Evolutionary conservation across 352 stramenopile genomes (phyloP).

Genomic region (Globisporangium paroecandrum): DNA sequence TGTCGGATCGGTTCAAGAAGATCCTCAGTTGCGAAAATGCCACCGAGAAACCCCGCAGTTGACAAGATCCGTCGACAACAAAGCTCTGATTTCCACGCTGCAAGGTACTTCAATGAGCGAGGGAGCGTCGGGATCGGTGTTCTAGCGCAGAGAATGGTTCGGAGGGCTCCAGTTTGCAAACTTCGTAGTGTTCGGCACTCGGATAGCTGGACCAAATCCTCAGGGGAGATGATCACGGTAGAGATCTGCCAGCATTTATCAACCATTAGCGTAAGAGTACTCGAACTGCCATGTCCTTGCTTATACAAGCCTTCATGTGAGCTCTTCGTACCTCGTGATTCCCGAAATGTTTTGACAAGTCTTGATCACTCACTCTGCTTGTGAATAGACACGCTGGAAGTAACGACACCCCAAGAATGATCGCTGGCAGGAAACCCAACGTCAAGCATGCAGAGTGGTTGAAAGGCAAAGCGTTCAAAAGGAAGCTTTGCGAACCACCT

Average conservation of each 20-base stretch:
- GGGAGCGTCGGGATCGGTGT: constrained; percentile 9
- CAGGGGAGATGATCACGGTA: constrained; percentile 4
- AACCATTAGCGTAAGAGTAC: neutral
- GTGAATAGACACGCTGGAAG: constrained; percentile 8
- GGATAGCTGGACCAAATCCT: constrained; percentile 4
- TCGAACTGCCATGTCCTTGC: neutral
- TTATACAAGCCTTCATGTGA: neutral
- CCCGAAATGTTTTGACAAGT: constrained; percentile 10
- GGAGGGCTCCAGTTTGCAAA: constrained; percentile 5
- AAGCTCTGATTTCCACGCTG: constrained; percentile 12
- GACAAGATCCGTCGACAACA: constrained; percentile 4
- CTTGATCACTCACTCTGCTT: neutral
- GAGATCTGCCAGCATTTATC: constrained; percentile 4
- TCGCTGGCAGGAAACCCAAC: constrained; percentile 7
- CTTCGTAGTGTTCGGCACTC: constrained; percentile 15
- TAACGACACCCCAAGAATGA: constrained; percentile 13
- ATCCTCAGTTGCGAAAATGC: constrained; percentile 11
- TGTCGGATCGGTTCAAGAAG: constrained; percentile 13
- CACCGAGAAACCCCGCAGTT: neutral
- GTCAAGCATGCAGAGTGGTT: constrained; percentile 11
- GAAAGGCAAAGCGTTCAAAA: constrained; percentile 16
- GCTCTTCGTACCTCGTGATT: constrained; percentile 4
- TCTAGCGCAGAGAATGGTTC: constrained; percentile 10
- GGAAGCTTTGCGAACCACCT: neutral
- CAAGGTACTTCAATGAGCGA: constrained; percentile 9